phyloP scores from a whole-genome alignment of 306 rosid species.

The Citrullus amarus region DNA sequence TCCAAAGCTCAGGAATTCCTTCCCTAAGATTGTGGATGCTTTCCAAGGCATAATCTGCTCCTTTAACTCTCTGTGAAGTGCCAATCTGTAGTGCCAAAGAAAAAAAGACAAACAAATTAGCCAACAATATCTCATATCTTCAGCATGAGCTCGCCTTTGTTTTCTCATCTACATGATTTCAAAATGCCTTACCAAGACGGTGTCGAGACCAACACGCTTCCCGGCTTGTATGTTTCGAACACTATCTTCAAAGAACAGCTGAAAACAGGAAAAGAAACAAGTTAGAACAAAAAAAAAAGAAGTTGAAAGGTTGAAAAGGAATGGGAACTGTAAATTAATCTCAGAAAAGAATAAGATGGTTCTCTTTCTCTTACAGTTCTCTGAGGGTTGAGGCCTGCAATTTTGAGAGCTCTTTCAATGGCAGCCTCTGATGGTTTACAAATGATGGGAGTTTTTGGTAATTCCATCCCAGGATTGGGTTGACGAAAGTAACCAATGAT shows the following conservation, averaged over 20 bases:
- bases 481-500: constrained; percentile 58
- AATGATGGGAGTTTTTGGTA: constrained; percentile 79
- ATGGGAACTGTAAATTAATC: neutral
- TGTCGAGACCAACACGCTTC: constrained; percentile 70
- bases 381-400: constrained; percentile 69
- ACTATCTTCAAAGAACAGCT: constrained; percentile 95
- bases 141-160: neutral
- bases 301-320: neutral
- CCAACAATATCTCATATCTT: neutral
- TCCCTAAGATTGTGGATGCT: constrained; percentile 92
- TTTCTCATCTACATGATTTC: neutral
- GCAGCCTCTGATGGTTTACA: constrained; percentile 77
- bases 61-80: constrained; percentile 70
- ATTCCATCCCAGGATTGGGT: constrained; percentile 23
- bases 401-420: constrained; percentile 60
- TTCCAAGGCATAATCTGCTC: constrained; percentile 88
- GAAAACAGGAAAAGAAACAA: constrained; percentile 12
- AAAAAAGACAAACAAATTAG: constrained; percentile 6
- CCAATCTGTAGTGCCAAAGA: constrained; percentile 43
- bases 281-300: neutral
- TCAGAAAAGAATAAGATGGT: neutral
- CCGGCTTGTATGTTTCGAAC: constrained; percentile 86
- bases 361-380: constrained; percentile 52
- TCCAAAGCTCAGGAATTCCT: constrained; percentile 85
- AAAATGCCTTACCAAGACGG: constrained; percentile 58